A percentile compares a stretch with the other conserved stretches of the same genome.
phyloP scores from a whole-genome alignment of 176 grass and related monocot genomes.

The Hordeum vulgare region DNA sequence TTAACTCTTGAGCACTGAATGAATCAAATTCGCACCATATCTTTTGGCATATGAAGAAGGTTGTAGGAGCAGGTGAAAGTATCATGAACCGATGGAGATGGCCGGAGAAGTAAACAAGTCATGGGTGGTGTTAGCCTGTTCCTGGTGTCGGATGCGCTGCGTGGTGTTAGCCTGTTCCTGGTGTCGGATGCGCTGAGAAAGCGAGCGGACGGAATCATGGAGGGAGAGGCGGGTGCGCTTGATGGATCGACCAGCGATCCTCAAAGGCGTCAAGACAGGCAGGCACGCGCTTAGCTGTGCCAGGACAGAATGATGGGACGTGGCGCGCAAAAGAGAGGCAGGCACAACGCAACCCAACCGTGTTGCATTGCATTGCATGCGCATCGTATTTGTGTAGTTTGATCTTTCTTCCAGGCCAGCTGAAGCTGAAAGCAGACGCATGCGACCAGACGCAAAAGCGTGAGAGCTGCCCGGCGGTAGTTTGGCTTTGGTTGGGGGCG shows the following conservation, averaged over 20 bases:
- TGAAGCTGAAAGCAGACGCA: too few relatives aligned
- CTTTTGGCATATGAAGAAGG: too few relatives aligned
- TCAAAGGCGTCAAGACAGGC: background rate
- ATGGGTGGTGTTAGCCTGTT: background rate
- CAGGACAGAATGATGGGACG: background rate
- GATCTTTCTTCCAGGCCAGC: too few relatives aligned
- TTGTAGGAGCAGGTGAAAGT: too few relatives aligned
- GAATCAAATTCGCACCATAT: background rate
- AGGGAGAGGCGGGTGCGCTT: background rate
- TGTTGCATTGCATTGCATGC: background rate
- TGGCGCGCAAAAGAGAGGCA: background rate
- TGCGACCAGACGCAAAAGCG: too few relatives aligned
- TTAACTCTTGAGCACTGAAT: background rate
- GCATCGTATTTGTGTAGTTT: too few relatives aligned
- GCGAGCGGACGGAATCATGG: background rate
- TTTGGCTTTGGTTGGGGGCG: too few relatives aligned
- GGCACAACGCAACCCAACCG: too few relatives aligned
- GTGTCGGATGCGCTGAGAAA: background rate
- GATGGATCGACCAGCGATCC: background rate
- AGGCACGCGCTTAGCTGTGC: slow-evolving; percentile 4
- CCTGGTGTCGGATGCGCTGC: too few relatives aligned
- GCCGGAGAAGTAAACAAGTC: background rate
- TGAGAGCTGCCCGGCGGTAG: too few relatives aligned
- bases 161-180: background rate
- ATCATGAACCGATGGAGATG: too few relatives aligned